Percentiles rank a stretch among this genome's conserved stretches.
Evolutionary conservation across 2,329 filamentous ascomycete species (phyloP).

Genomic region (Alternaria longipes): DNA sequence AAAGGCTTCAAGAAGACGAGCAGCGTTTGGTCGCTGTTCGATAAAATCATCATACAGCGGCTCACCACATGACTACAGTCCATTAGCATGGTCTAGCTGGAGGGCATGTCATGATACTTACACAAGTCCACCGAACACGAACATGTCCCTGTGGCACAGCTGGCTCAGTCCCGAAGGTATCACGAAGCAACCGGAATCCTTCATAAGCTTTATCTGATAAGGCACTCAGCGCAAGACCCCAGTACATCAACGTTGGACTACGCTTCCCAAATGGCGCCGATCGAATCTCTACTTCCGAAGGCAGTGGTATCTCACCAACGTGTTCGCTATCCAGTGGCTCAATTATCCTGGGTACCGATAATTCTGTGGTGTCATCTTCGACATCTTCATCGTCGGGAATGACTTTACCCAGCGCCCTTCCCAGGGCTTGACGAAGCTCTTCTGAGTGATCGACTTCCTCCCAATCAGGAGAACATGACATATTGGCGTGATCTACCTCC

Average conservation of each 20-base stretch:
- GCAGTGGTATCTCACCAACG: constrained; percentile 34
- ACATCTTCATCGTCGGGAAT: constrained; percentile 2
- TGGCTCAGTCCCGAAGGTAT: constrained; percentile 43
- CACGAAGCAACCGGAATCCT: constrained; percentile 29
- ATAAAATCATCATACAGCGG: constrained; percentile 52
- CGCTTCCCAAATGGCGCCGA: constrained; percentile 14
- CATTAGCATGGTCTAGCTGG: constrained; percentile 6
- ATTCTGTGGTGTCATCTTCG: not conserved
- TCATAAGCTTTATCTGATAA: constrained; percentile 31
- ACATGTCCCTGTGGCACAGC: constrained; percentile 40
- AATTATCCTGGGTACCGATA: constrained; percentile 24
- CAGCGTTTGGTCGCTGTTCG: constrained; percentile 50
- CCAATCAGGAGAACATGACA: constrained; percentile 25
- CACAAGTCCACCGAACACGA: constrained; percentile 51
- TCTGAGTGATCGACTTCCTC: constrained; percentile 29
- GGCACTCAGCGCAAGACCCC: constrained; percentile 33
- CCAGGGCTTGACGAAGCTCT: constrained; percentile 32
- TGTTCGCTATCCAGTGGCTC: constrained; percentile 20
- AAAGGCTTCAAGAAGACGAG: constrained; percentile 50
- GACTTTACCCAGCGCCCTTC: constrained; percentile 21
- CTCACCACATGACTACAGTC: constrained; percentile 41
- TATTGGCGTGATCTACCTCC: constrained; percentile 7
- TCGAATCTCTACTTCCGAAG: constrained; percentile 33
- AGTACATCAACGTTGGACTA: constrained; percentile 29
- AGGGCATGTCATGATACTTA: constrained; percentile 19